Evolutionary conservation across 441 rosid species (phyloP).

Genomic region (Erysimum pusillum): DNA sequence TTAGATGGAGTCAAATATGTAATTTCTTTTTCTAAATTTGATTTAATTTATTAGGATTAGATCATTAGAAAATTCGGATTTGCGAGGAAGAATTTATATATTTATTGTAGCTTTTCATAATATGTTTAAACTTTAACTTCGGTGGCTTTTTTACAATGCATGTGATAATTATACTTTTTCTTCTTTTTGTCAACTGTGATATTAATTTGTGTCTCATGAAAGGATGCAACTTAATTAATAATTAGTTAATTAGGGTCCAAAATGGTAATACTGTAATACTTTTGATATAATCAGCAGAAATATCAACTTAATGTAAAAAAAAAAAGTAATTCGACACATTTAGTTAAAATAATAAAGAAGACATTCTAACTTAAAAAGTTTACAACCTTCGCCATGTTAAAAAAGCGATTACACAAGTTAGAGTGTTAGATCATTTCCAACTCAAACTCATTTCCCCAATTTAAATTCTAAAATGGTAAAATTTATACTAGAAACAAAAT

Average conservation of each 20-base stretch:
- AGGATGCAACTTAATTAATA: neutral
- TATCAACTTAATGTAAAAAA: neutral
- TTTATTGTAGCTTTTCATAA: neutral
- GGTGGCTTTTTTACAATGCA: neutral
- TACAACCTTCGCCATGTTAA: too few relatives aligned
- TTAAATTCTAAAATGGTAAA: too few relatives aligned
- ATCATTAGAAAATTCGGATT: neutral
- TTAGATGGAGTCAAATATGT: constrained; percentile 17
- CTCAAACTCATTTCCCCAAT: too few relatives aligned
- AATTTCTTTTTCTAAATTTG: neutral
- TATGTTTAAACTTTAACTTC: neutral
- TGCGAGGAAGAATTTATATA: neutral
- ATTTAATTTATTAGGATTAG: neutral
- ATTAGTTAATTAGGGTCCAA: neutral
- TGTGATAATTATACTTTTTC: neutral
- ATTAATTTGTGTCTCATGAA: constrained; percentile 15
- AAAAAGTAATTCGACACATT: neutral
- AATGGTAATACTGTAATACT: too few relatives aligned
- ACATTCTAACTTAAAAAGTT: too few relatives aligned
- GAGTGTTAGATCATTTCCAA: too few relatives aligned
- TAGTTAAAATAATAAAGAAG: too few relatives aligned
- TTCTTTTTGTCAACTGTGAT: neutral
- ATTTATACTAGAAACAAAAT: too few relatives aligned
- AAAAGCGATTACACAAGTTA: too few relatives aligned
- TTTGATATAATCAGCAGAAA: neutral